A percentile compares a stretch with the other conserved stretches of the same genome.
Evolutionary conservation across 306 rosid species (phyloP).

Genomic region (Acacia melanoxylon): DNA sequence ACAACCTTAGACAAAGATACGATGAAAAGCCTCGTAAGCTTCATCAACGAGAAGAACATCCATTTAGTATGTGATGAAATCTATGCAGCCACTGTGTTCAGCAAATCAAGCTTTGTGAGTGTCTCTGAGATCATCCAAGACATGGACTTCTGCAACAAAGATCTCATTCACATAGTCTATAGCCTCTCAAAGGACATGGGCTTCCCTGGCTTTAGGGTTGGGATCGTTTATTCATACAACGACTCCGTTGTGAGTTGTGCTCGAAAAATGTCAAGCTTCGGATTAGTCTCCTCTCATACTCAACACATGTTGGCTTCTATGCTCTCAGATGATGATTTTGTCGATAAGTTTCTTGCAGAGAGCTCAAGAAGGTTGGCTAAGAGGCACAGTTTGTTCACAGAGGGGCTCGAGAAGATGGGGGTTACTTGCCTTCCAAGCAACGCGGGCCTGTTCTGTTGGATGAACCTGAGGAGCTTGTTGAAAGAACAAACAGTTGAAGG

Average conservation of each 20-base stretch:
- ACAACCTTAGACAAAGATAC: not conserved
- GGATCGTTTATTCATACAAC: constrained; percentile 52
- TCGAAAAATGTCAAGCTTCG: constrained; percentile 5
- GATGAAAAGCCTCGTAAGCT: not conserved
- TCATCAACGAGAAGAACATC: not conserved
- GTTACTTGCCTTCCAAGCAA: not conserved
- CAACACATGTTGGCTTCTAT: not conserved
- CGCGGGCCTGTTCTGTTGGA: not conserved
- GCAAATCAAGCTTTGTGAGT: not conserved
- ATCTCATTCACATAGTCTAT: constrained; percentile 58
- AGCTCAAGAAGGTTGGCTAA: not conserved
- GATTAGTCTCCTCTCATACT: not conserved
- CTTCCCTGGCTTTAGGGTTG: constrained; percentile 61
- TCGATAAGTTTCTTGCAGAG: not conserved
- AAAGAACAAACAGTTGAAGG: not conserved
- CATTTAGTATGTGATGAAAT: not conserved
- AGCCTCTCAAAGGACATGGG: constrained; percentile 73
- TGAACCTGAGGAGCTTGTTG: not conserved
- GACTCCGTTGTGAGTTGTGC: not conserved
- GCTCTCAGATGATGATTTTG: not conserved
- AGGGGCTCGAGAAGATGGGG: not conserved
- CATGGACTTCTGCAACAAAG: constrained; percentile 38
- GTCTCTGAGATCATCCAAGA: constrained; percentile 12
- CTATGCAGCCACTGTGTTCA: not conserved
- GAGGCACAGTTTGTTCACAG: not conserved